Base-by-base conservation (phyloP, 495 filamentous ascomycete species). In the Sporormia fimetaria region DNA sequence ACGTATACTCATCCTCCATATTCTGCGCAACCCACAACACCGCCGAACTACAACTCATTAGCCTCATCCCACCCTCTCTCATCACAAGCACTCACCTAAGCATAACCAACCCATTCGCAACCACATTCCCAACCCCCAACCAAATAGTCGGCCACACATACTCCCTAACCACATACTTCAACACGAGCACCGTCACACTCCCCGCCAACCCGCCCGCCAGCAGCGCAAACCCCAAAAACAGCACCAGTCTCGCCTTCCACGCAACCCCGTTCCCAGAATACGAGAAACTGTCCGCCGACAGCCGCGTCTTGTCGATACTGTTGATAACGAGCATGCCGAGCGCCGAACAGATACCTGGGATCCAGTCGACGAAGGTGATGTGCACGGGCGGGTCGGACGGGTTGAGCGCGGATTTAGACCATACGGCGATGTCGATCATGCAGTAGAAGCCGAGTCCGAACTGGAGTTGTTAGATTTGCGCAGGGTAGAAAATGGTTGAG, bases 271-370 rank as follows among this genome's bases (percentile, higher is more conserved):
- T 74, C 0, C 92, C 87, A 21, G 71, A 78, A 59, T 98, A 95
- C 52, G 73, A 80, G 63, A 83, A 96, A 51, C 69, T 80, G 61
- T 96, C 90, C 29, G 80, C 81, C 42, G 76, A 80, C 53, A 99
- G 66, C 14, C 87, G 70, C 9, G 78, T 73, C 69, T 96, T 96
- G 60, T 99, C 92, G 51, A 99, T 94, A 41, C 76, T 83, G 69
- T 96, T 99, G 74, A 99, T 96, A 44, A 96, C 86, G 6, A 96
- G 80, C 92, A 96, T 96, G 32, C 92, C 92, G 15, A 96, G 73
- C 34, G 77, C 71, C 31, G 76, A 82, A 69, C 93, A 99, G 67
- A 99, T 93, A 40, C 86, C 78, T 15, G 92, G 92, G 50, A 99
- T 83, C 92, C 92, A 99, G 71, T 99, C 92, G 55, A 96, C 74